phyloP scores from a whole-genome alignment of 768 basidiomycete species.

The Pisolithus orientalis region DNA sequence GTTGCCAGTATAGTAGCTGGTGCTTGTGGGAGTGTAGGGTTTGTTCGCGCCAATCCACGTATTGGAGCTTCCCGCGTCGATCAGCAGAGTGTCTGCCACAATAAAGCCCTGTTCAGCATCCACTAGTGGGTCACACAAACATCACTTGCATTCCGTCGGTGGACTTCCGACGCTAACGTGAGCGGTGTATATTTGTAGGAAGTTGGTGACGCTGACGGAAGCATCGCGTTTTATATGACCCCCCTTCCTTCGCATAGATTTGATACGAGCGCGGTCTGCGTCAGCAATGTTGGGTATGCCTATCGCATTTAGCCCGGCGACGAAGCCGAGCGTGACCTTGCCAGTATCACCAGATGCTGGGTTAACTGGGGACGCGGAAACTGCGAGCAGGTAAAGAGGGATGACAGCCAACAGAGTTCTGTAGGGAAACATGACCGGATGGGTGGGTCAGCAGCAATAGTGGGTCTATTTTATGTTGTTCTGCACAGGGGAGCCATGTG shows the following conservation, averaged over 20 bases:
- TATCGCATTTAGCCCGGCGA: constrained; percentile 6
- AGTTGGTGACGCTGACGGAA: constrained; percentile 13
- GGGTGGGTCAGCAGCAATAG: no score
- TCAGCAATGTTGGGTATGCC: constrained; percentile 9
- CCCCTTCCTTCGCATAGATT: constrained; percentile 4
- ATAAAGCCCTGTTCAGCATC: background rate
- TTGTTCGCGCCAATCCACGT: constrained; percentile 27
- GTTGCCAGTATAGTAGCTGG: constrained; percentile 14
- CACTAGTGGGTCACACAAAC: background rate
- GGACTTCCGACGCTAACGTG: constrained; percentile 24
- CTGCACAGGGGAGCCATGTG: no score
- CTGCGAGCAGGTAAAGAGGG: constrained; percentile 8
- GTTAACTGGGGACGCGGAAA: constrained; percentile 10
- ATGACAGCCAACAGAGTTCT: constrained; percentile 7
- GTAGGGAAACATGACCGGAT: constrained; percentile 5
- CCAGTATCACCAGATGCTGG: background rate
- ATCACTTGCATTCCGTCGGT: constrained; percentile 19
- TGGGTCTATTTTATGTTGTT: no score
- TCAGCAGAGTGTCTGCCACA: constrained; percentile 18
- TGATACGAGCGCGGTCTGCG: constrained; percentile 16
- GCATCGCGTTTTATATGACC: constrained; percentile 3
- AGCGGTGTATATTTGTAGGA: constrained; percentile 18
- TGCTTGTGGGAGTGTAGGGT: constrained; percentile 12
- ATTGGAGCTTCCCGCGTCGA: constrained; percentile 29
- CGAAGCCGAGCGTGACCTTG: constrained; percentile 10